Evolutionary conservation across 257 asterid genomes (phyloP), one percentile per base, ranked within the genome.

Genomic region (Mitragyna speciosa): DNA sequence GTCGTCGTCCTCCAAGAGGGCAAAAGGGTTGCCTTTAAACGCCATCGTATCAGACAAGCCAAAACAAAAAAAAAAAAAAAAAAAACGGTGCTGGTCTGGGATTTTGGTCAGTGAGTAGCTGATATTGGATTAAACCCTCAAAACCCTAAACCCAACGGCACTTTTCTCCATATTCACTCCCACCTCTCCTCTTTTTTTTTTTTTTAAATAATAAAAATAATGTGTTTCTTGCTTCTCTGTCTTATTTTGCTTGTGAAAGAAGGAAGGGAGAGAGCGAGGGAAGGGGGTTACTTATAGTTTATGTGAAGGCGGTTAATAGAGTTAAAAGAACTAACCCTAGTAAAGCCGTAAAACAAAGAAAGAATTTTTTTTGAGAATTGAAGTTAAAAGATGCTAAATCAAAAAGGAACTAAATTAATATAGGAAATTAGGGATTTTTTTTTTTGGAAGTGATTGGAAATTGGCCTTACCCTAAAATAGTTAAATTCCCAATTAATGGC

Each of bases 11-110:
- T 76, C 5, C 52, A 81, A 58, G 49, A 75, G 41, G n/a, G 77
- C 76, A 58, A 81, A 81, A 2, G 72, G 19, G 20, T 81, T 80
- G 17, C 6, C 63, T 7, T 9, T 49, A 22, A 56, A 68, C 17
- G 52, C 76, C 84, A 80, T 80, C 48, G 39, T 68, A 41, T 26
- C 9, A 5, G 54, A 36, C 58, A 12, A 4, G 65, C 24, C 9
- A 3, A 45, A 70, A 70, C 16, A 65, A 43, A 22, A 22, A 41
- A 39, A 7, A 24, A 7, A 6, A 7, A 12, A 33, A 24, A 24
- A 31, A 67, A 48, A 36, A 7, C 0, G 17, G 48, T 12, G 71
- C 15, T 63, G 69, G 49, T 51, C 22, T 15, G 20, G 72, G 72
- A 33, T 67, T 67, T 67, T 31, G 22, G 72, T 36, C 72, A 28